Evolutionary conservation across 148 eudicot species (phyloP), one percentile per base, ranked within the genome.

Genomic region (Silene latifolia): DNA sequence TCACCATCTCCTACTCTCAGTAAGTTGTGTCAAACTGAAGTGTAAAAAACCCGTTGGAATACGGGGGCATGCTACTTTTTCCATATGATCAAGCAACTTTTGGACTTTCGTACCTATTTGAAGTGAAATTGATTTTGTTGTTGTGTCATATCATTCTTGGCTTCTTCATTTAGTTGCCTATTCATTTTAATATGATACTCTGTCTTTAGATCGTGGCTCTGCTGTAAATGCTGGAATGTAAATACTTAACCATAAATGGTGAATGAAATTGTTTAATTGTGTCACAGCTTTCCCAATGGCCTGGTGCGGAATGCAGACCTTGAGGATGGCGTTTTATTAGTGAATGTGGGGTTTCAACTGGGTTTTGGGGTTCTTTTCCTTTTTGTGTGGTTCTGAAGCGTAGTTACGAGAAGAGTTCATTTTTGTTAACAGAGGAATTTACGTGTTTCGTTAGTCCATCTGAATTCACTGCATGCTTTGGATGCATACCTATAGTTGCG

Each of bases 301-400:
- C 89, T 82, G 90, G 91, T 85, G 91, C 95, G 60, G 93, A 90
- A 85, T 85, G 80, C 74, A 86, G 93, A 88, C 87, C 85, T 87
- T 92, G 91, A 87, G 84, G 97, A 87, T 79, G 91, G 87, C 88
- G 64, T 83, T 12, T 72, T 80, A 79, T 81, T 74, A 76, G 67
- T 84, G 82, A 83, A 74, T 85, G 78, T 73, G 68, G 82, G 76
- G 75, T 71, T 67, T 81, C 80, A 82, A 74, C 81, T 54, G 84
- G 86, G 84, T 80, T 82, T 57, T 17, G 83, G 87, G 83, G 79
- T 57, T 70, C 63, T 24, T 77, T 77, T 72, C 63, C 57, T 56
- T 42, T 81, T 80, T 79, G 23, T 73, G 78, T 81, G 81, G 83
- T 72, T 77, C 20, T 74, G 79, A 68, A 23, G 82, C 76, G 83